phyloP scores from a whole-genome alignment of 176 grass and related monocot genomes.

The Aegilops speltoides region DNA sequence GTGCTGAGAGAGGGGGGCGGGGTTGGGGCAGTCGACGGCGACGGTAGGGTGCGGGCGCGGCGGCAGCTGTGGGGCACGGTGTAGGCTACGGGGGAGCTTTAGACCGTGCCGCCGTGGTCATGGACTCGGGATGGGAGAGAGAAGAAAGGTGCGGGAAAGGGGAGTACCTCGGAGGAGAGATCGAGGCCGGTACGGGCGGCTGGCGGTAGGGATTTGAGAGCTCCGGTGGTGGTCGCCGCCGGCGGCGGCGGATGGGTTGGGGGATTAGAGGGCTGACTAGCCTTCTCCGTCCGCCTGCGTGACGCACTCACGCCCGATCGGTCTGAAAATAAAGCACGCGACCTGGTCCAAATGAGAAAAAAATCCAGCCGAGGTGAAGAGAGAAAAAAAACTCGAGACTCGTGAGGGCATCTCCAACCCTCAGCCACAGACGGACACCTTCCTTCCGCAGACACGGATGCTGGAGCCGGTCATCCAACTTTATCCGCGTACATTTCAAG shows the following conservation, averaged over 20 bases:
- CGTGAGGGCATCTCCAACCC: no score
- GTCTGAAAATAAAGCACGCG: neutral
- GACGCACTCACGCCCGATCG: slow-evolving; percentile 1
- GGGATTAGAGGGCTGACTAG: neutral
- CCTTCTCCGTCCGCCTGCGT: slow-evolving; percentile 6
- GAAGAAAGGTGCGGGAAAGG: neutral
- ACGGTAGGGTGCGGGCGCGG: neutral
- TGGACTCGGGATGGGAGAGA: neutral
- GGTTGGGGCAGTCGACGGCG: neutral
- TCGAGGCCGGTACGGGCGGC: neutral
- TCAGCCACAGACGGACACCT: no score
- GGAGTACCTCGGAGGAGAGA: neutral
- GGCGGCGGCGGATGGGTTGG: slow-evolving; percentile 11
- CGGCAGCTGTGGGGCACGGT: neutral
- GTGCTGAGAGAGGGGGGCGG: neutral
- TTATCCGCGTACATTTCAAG: no score
- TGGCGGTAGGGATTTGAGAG: neutral
- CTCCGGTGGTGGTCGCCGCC: slow-evolving; percentile 11
- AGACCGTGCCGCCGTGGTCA: neutral
- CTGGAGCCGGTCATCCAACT: no score
- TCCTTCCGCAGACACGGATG: no score
- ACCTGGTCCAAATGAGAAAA: neutral
- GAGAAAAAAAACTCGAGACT: neutral
- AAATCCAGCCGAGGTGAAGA: neutral
- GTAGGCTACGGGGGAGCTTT: neutral